phyloP scores from a whole-genome alignment of 2,329 filamentous ascomycete genomes.

The Xylariaceae sp. region DNA sequence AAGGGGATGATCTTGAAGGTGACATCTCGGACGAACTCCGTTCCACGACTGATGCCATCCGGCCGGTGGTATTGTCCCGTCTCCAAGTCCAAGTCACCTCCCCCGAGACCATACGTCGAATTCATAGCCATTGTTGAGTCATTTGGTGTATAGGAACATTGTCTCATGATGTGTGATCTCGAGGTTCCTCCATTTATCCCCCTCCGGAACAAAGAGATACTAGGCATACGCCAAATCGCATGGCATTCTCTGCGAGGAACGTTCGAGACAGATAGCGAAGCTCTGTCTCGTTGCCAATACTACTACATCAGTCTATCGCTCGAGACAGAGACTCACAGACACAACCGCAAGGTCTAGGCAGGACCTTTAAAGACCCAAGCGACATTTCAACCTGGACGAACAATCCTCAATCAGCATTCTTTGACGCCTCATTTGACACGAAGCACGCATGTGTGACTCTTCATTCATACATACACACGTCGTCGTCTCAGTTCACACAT shows the following conservation, averaged over 20 bases:
- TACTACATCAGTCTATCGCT: neutral
- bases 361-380: neutral
- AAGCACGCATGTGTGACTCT: too few relatives aligned
- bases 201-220: conserved; percentile 1
- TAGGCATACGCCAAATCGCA: neutral
- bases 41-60: neutral
- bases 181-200: conserved; percentile 5
- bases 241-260: conserved; percentile 9
- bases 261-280: neutral
- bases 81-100: conserved; percentile 20
- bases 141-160: neutral
- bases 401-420: neutral
- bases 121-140: conserved; percentile 17
- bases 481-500: too few relatives aligned
- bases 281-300: neutral
- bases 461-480: too few relatives aligned
- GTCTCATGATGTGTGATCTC: neutral
- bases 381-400: too few relatives aligned
- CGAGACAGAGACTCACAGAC: neutral
- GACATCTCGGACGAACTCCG: conserved; percentile 20
- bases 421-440: too few relatives aligned
- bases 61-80: conserved; percentile 2
- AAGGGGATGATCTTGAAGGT: conserved; percentile 27
- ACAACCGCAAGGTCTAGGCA: neutral
- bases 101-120: conserved; percentile 1